phyloP scores from a whole-genome alignment of 768 basidiomycete genomes.

The Russula dissimulans region DNA sequence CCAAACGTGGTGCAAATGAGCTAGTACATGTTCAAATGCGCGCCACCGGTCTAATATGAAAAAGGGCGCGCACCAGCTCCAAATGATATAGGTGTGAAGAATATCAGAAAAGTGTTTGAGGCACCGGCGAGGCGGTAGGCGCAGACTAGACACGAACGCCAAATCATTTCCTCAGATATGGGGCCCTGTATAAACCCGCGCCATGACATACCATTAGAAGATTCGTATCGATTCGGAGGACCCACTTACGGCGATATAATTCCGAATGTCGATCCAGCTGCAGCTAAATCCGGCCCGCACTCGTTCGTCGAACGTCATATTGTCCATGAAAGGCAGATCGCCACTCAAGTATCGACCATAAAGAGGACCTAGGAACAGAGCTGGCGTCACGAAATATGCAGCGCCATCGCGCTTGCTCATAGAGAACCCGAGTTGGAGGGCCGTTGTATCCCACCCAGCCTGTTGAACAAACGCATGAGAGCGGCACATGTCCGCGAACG shows the following conservation, averaged over 20 bases:
- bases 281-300: conserved; percentile 36
- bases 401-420: conserved; percentile 23
- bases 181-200: conserved; percentile 53
- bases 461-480: background rate
- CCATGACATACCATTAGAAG: background rate
- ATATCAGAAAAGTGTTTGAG: conserved; percentile 52
- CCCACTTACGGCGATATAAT: conserved; percentile 48
- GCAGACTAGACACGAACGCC: conserved; percentile 74
- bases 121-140: conserved; percentile 60
- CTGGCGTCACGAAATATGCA: conserved; percentile 59
- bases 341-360: conserved; percentile 42
- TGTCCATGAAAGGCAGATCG: conserved; percentile 45
- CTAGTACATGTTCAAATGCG: conserved; percentile 31
- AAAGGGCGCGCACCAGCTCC: conserved; percentile 56
- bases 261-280: conserved; percentile 56
- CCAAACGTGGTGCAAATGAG: conserved; percentile 89
- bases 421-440: conserved; percentile 19
- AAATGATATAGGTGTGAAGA: conserved; percentile 77
- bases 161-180: conserved; percentile 87
- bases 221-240: no score
- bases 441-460: conserved; percentile 21
- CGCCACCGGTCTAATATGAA: background rate
- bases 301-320: conserved; percentile 37
- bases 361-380: conserved; percentile 72
- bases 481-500: background rate